Conservation (phyloP, 768 basidiomycete genomes). For the Leccinum olivaceopallidum region DNA sequence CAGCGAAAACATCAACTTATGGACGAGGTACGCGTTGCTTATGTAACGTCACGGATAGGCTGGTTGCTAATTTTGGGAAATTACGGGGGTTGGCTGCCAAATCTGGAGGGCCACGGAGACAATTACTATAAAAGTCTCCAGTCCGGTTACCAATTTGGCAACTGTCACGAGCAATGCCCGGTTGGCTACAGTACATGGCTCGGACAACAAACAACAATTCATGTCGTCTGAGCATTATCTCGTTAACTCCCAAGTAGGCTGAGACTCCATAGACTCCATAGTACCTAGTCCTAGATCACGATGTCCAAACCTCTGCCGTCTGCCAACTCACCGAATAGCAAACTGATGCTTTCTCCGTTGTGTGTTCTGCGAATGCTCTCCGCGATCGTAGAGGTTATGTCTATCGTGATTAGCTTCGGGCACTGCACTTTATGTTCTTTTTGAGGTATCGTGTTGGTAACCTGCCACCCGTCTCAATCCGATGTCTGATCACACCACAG, state of each 20-base stretch:
- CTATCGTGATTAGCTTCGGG: conserved; percentile 84
- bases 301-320: conserved; percentile 41
- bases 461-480: conserved; percentile 43
- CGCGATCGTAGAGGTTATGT: conserved; percentile 89
- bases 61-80: too few relatives aligned
- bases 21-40: too few relatives aligned
- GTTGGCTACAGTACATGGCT: too few relatives aligned
- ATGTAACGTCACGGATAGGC: too few relatives aligned
- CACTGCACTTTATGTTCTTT: conserved; percentile 58
- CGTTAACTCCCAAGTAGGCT: neutral
- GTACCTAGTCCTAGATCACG: conserved; percentile 13
- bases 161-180: too few relatives aligned
- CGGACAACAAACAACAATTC: too few relatives aligned
- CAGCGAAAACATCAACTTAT: too few relatives aligned
- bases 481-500: neutral
- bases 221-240: too few relatives aligned
- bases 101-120: too few relatives aligned
- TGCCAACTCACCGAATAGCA: conserved; percentile 84
- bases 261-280: neutral
- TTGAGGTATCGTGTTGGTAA: conserved; percentile 96
- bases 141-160: too few relatives aligned
- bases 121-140: too few relatives aligned
- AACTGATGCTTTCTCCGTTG: conserved; percentile 90
- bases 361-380: conserved; percentile 96
- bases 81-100: too few relatives aligned